Percentiles rank a stretch among this genome's conserved stretches.
These are phyloP conservation scores for Diaporthe ilicicola DNA, from an alignment of 2,329 filamentous ascomycete genomes.

Conservation along the genomic window DNA sequence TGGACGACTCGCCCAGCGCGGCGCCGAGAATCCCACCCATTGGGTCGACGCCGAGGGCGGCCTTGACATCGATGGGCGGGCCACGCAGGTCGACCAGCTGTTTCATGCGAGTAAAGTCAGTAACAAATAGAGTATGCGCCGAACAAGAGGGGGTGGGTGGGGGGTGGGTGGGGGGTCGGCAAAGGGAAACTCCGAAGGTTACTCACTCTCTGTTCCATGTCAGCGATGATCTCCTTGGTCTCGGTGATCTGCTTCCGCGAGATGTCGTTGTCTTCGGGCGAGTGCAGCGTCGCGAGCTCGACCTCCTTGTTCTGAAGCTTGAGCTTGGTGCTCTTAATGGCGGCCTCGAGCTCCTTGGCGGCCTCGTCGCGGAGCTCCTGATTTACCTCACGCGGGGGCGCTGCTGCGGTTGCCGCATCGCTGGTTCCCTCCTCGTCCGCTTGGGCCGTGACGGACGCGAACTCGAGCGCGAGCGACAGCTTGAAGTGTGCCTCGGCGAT, in stretches of 20 bases:
- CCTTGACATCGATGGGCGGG: constrained; percentile 66
- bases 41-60: constrained; percentile 60
- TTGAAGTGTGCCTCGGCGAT: constrained; percentile 97
- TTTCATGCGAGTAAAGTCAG: background rate
- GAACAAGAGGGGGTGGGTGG: constrained; percentile 26
- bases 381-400: constrained; percentile 59
- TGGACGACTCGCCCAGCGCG: constrained; percentile 68
- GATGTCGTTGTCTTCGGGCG: constrained; percentile 72
- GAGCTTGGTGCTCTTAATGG: constrained; percentile 75
- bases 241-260: constrained; percentile 71
- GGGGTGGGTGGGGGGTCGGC: constrained; percentile 36
- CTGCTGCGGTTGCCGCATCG: constrained; percentile 35
- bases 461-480: constrained; percentile 92
- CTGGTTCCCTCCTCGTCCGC: constrained; percentile 57
- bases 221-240: constrained; percentile 79
- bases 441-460: constrained; percentile 78
- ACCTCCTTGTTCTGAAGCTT: constrained; percentile 77
- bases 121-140: background rate
- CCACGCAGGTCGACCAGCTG: constrained; percentile 74
- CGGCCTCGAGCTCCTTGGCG: constrained; percentile 74
- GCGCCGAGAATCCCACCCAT: constrained; percentile 70
- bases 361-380: constrained; percentile 77
- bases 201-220: constrained; percentile 79
- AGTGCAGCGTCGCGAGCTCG: constrained; percentile 68
- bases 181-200: background rate